Evolutionary conservation across 148 eudicot genomes (phyloP).

Genomic region (Linanthus parryae): DNA sequence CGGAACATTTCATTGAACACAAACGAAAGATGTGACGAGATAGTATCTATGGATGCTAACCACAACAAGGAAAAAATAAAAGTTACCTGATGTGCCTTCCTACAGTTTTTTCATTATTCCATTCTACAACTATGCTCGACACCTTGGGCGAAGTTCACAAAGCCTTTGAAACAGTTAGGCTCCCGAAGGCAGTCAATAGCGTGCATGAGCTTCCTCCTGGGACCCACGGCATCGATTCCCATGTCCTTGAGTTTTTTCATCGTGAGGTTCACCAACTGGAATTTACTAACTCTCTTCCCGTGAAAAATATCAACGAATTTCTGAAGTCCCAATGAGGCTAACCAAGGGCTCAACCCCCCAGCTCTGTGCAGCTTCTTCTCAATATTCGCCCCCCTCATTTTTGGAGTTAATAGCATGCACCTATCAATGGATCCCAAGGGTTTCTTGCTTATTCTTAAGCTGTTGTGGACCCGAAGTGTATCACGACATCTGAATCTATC

Average conservation of each 20-base stretch:
- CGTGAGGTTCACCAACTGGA: slow-evolving; percentile 63
- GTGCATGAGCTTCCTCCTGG: slow-evolving; percentile 90
- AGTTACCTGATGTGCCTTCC: too few species aligned
- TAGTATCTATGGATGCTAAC: too few species aligned
- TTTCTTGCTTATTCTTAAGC: slow-evolving; percentile 19
- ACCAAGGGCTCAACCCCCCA: slow-evolving; percentile 82
- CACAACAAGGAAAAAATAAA: too few species aligned
- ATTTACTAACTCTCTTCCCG: slow-evolving; percentile 41
- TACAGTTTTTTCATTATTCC: too few species aligned
- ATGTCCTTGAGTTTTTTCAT: slow-evolving; percentile 91
- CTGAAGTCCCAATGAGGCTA: slow-evolving; percentile 61
- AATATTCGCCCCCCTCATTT: slow-evolving; percentile 56
- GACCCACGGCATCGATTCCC: slow-evolving; percentile 87
- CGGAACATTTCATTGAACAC: too few species aligned
- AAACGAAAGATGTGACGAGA: too few species aligned
- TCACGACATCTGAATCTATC: slow-evolving; percentile 8
- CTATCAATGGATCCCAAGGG: slow-evolving; percentile 17
- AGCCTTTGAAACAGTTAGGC: slow-evolving; percentile 33
- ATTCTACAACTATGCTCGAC: too few species aligned
- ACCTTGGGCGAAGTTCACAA: slow-evolving; percentile 1
- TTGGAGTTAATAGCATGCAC: slow-evolving; percentile 26
- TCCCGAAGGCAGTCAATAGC: slow-evolving; percentile 76
- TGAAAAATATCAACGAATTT: slow-evolving; percentile 50
- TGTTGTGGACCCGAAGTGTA: slow-evolving; percentile 12
- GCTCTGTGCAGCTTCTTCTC: slow-evolving; percentile 69